phyloP scores from a whole-genome alignment of 129 eudicot genomes.

The Centrapalus pauciflorus region DNA sequence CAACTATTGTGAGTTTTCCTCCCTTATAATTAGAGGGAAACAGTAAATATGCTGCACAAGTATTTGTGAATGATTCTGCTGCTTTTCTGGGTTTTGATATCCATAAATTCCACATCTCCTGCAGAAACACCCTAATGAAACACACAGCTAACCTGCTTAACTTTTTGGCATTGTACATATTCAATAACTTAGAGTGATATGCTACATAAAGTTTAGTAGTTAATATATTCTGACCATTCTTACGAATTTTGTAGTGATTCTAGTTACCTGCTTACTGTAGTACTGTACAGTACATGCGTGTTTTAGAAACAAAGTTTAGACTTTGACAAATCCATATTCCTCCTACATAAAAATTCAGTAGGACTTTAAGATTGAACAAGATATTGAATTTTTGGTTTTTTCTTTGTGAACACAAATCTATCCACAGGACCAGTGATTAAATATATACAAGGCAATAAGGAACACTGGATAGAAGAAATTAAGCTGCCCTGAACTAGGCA shows the following conservation, averaged over 20 bases:
- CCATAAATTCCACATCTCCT: background rate
- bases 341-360: background rate
- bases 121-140: background rate
- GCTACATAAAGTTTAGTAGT: background rate
- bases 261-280: background rate
- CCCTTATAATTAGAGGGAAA: no score
- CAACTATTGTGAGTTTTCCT: no score
- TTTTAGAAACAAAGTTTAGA: background rate
- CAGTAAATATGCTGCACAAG: background rate
- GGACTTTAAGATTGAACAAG: background rate
- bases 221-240: conserved; percentile 3
- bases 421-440: background rate
- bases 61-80: background rate
- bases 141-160: background rate
- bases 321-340: background rate
- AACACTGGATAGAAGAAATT: background rate
- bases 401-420: background rate
- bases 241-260: background rate
- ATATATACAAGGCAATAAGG: background rate
- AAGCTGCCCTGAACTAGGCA: background rate
- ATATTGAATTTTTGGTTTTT: background rate
- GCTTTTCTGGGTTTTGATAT: background rate
- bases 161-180: no score
- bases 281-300: background rate
- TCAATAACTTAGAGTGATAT: no score